These are phyloP conservation scores for Hypoxylon sp. DNA, from an alignment of 2,329 filamentous ascomycete genomes.

Conservation along the genomic window DNA sequence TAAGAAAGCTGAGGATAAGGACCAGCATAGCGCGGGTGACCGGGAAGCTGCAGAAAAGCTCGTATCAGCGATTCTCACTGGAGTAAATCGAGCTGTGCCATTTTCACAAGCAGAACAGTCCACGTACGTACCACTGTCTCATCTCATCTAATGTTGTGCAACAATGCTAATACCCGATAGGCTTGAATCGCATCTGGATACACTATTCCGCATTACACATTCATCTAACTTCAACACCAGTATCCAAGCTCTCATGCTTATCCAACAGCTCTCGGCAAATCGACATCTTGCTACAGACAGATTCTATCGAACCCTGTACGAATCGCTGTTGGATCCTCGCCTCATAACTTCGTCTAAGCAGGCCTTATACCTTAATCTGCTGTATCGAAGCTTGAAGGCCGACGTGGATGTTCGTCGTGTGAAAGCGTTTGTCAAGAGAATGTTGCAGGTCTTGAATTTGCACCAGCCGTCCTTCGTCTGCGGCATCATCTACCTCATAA, in stretches of 20 bases:
- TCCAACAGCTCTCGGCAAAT: slow-evolving; percentile 88
- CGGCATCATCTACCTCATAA: slow-evolving; percentile 90
- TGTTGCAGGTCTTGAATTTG: slow-evolving; percentile 87
- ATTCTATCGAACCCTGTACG: slow-evolving; percentile 96
- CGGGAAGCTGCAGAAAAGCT: slow-evolving; percentile 90
- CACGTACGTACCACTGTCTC: slow-evolving; percentile 65
- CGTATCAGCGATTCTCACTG: slow-evolving; percentile 90
- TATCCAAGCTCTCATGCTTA: slow-evolving; percentile 93
- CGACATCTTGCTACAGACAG: slow-evolving; percentile 88
- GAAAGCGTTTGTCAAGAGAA: slow-evolving; percentile 94
- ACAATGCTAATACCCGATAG: slow-evolving; percentile 59
- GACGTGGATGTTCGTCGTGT: slow-evolving; percentile 93
- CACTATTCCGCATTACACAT: slow-evolving; percentile 94
- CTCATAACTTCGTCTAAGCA: slow-evolving; percentile 94
- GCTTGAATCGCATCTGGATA: slow-evolving; percentile 91
- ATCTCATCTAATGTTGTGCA: neutral
- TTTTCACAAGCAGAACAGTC: slow-evolving; percentile 87
- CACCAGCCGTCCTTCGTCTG: slow-evolving; percentile 95
- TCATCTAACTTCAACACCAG: slow-evolving; percentile 99
- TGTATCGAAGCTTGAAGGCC: slow-evolving; percentile 89
- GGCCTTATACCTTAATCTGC: slow-evolving; percentile 91
- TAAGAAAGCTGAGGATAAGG: slow-evolving; percentile 58
- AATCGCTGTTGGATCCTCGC: slow-evolving; percentile 91
- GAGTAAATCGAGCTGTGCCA: slow-evolving; percentile 95
- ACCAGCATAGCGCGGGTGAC: slow-evolving; percentile 57